Conservation (phyloP, 2,329 filamentous ascomycete genomes). For the Fusarium sp. region DNA sequence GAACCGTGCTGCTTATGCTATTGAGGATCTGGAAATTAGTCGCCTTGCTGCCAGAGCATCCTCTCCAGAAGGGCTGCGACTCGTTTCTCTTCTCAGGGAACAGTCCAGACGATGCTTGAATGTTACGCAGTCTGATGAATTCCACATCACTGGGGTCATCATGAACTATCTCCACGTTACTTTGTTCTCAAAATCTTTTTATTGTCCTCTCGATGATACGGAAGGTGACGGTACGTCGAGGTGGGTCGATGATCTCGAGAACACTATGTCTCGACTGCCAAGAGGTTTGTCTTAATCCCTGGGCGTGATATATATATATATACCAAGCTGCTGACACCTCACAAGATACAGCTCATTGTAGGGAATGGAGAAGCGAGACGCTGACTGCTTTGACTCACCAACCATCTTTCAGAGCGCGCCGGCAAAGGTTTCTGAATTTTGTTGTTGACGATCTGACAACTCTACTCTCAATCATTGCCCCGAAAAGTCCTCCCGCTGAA, state of each 20-base stretch:
- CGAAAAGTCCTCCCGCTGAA: conserved; percentile 40
- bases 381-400: conserved; percentile 48
- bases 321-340: conserved; percentile 8
- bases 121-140: conserved; percentile 47
- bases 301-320: not conserved
- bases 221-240: conserved; percentile 43
- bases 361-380: conserved; percentile 51
- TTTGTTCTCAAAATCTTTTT: conserved; percentile 50
- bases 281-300: conserved; percentile 40
- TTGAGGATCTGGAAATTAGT: conserved; percentile 47
- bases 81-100: conserved; percentile 48
- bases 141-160: conserved; percentile 49
- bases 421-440: conserved; percentile 41
- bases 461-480: conserved; percentile 45
- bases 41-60: conserved; percentile 38
- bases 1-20: conserved; percentile 43
- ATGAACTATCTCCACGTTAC: conserved; percentile 51
- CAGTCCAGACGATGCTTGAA: conserved; percentile 47
- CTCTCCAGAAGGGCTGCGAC: conserved; percentile 42
- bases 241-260: conserved; percentile 49
- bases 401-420: conserved; percentile 44
- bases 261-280: conserved; percentile 47
- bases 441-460: conserved; percentile 48
- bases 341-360: conserved; percentile 47
- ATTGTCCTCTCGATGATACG: conserved; percentile 48